Evolutionary conservation across 768 basidiomycete species (phyloP).

Genomic region (Macrolepiota dolichaula): DNA sequence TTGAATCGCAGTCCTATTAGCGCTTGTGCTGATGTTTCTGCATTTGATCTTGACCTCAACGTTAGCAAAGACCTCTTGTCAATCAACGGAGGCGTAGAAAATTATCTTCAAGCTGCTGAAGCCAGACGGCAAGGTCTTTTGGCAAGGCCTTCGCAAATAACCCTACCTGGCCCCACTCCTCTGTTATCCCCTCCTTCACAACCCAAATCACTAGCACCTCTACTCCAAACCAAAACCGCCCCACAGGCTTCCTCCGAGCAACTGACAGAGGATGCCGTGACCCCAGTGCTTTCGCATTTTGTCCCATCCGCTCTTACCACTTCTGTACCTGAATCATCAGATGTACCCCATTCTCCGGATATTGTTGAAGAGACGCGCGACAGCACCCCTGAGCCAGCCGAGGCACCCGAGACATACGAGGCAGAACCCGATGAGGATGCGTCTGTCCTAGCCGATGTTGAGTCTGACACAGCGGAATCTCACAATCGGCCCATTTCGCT

Average conservation of each 20-base stretch:
- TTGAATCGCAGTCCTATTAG: slow-evolving; percentile 25
- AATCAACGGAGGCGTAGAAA: slow-evolving; percentile 61
- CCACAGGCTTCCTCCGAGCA: neutral
- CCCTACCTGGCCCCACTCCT: neutral
- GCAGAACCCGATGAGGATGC: neutral
- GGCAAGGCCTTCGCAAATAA: neutral
- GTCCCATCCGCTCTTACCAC: slow-evolving; percentile 1
- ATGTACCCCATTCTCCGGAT: slow-evolving; percentile 5
- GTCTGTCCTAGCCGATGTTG: neutral
- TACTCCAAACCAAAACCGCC: slow-evolving; percentile 1
- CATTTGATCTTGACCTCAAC: slow-evolving; percentile 67
- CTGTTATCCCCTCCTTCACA: neutral
- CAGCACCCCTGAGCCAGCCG: neutral
- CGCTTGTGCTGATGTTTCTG: slow-evolving; percentile 51
- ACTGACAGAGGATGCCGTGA: neutral
- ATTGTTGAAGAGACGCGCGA: slow-evolving; percentile 4
- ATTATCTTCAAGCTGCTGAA: slow-evolving; percentile 45
- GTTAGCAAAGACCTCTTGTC: slow-evolving; percentile 59
- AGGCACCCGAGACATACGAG: neutral
- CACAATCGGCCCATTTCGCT: slow-evolving; percentile 6
- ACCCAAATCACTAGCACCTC: neutral
- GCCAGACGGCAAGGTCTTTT: slow-evolving; percentile 37
- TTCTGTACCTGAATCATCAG: neutral
- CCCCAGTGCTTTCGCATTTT: slow-evolving; percentile 6
- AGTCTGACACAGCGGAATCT: neutral